Percentiles rank a stretch among this genome's conserved stretches.
These are phyloP conservation scores for Mycotypha africana DNA, from an alignment of 371 early-diverging fungal species.

Conservation along the genomic window DNA sequence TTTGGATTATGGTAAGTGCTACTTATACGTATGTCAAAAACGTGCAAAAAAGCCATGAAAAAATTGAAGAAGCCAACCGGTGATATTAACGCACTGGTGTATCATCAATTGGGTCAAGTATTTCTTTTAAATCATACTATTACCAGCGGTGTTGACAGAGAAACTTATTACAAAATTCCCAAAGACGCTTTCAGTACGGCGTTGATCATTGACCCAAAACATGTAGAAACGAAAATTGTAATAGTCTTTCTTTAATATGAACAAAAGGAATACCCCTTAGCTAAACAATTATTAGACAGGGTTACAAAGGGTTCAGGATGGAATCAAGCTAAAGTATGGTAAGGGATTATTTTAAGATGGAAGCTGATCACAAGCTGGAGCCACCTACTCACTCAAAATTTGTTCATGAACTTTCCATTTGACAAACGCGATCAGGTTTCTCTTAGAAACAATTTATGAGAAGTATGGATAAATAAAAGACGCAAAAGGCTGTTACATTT, in stretches of 20 bases:
- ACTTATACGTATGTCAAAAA: constrained; percentile 1
- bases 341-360: too few relatives aligned
- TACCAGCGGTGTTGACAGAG: too few relatives aligned
- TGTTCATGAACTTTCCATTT: too few relatives aligned
- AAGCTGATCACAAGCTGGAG: too few relatives aligned
- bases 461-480: too few relatives aligned
- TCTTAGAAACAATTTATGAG: too few relatives aligned
- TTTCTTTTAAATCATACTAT: too few relatives aligned
- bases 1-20: constrained; percentile 16
- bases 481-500: too few relatives aligned
- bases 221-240: constrained; percentile 16
- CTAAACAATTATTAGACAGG: constrained; percentile 24
- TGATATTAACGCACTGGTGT: too few relatives aligned
- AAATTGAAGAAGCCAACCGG: constrained; percentile 12
- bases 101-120: too few relatives aligned
- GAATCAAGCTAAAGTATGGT: constrained; percentile 35
- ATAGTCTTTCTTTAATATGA: constrained; percentile 20
- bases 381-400: too few relatives aligned
- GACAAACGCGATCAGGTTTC: too few relatives aligned
- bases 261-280: constrained; percentile 21
- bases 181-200: constrained; percentile 31
- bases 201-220: constrained; percentile 26
- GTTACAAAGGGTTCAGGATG: constrained; percentile 27
- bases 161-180: constrained; percentile 15
- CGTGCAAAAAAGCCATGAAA: constrained; percentile 7